Percentiles rank a stretch among this genome's conserved stretches.
These are phyloP conservation scores for Paragyromitra xinjiangensis DNA, from an alignment of 495 filamentous ascomycete species.

Conservation along the genomic window DNA sequence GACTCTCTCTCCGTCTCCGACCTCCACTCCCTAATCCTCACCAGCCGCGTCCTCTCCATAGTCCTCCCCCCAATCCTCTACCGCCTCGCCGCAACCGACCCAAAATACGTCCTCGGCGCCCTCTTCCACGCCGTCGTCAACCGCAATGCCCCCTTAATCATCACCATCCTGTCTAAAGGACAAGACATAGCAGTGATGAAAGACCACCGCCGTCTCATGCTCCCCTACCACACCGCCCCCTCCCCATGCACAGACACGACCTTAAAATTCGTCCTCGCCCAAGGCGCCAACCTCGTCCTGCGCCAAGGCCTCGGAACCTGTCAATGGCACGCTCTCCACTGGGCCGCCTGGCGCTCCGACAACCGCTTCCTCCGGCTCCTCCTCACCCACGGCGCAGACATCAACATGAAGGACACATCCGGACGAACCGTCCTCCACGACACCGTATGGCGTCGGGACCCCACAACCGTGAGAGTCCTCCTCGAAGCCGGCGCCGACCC, in stretches of 20 bases:
- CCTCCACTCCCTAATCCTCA: slow-evolving; percentile 26
- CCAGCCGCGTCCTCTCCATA: slow-evolving; percentile 12
- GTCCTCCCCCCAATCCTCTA: slow-evolving; percentile 18
- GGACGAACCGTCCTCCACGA: slow-evolving; percentile 19
- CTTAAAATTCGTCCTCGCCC: slow-evolving; percentile 18
- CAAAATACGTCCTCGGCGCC: slow-evolving; percentile 4
- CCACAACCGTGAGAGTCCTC: background rate
- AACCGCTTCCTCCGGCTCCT: slow-evolving; percentile 9
- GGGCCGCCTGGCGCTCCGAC: slow-evolving; percentile 19
- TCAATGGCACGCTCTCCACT: slow-evolving; percentile 30
- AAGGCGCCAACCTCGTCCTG: slow-evolving; percentile 16
- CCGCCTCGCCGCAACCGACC: slow-evolving; percentile 8
- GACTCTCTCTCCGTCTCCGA: background rate
- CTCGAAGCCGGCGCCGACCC: slow-evolving; percentile 4
- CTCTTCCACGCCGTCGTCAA: slow-evolving; percentile 18
- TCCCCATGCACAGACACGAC: slow-evolving; percentile 14
- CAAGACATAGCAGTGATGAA: slow-evolving; percentile 27
- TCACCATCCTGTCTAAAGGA: slow-evolving; percentile 14
- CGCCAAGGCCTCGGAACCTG: background rate
- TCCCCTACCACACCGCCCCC: slow-evolving; percentile 22
- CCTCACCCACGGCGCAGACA: slow-evolving; percentile 13
- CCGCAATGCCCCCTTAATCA: slow-evolving; percentile 7
- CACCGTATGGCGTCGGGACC: slow-evolving; percentile 18
- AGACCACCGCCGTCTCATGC: slow-evolving; percentile 7
- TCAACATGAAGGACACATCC: slow-evolving; percentile 16